Evolutionary conservation across 306 rosid genomes (phyloP).

Genomic region (Quercus variabilis): DNA sequence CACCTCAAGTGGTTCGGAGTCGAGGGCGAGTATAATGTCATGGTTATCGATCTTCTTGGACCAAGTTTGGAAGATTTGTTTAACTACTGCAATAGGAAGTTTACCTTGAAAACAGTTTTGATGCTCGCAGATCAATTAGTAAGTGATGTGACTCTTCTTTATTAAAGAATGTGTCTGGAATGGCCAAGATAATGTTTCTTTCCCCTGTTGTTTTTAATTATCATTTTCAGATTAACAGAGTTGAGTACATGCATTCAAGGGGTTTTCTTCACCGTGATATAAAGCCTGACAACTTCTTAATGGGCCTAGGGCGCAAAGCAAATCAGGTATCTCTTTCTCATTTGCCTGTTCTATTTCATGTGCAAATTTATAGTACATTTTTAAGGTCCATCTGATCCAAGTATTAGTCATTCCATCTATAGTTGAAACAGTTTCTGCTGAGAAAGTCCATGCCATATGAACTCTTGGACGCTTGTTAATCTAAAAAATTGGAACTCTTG

Average conservation of each 20-base stretch:
- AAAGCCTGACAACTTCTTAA: conserved; percentile 96
- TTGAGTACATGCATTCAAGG: conserved; percentile 98
- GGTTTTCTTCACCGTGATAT: conserved; percentile 99
- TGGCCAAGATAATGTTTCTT: conserved; percentile 1
- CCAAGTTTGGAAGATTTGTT: conserved; percentile 98
- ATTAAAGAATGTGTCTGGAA: conserved; percentile 11
- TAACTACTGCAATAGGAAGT: conserved; percentile 91
- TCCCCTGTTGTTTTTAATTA: not conserved
- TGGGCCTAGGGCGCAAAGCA: conserved; percentile 99
- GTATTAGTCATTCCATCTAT: too few species aligned
- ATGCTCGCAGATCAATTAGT: conserved; percentile 99
- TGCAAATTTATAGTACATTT: not conserved
- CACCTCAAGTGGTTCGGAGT: conserved; percentile 99
- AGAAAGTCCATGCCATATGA: too few species aligned
- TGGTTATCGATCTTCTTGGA: conserved; percentile 99
- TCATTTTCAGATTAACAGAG: conserved; percentile 85
- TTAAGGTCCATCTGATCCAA: not conserved
- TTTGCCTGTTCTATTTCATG: not conserved
- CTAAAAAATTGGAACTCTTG: too few species aligned
- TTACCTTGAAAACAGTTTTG: conserved; percentile 84
- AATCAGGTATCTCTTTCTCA: conserved; percentile 62
- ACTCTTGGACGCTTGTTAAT: too few species aligned
- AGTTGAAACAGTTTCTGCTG: too few species aligned
- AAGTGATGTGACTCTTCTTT: conserved; percentile 32
- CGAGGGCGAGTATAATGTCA: conserved; percentile 91